These are phyloP conservation scores for Allium cepa DNA, from an alignment of 106 monocot species.

Conservation along the genomic window DNA sequence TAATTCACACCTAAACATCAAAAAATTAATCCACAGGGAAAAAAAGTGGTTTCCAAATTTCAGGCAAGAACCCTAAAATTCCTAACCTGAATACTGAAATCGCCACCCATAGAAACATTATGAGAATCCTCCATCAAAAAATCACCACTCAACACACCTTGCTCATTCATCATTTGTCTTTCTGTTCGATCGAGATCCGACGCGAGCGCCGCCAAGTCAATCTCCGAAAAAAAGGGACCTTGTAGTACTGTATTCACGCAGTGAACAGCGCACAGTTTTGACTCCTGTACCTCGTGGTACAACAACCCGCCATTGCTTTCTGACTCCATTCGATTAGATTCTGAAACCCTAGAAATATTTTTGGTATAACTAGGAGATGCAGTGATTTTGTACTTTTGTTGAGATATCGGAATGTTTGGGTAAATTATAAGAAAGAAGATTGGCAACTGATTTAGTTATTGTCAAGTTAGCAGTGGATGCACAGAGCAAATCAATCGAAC, in stretches of 20 bases:
- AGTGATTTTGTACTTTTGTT: too few species aligned
- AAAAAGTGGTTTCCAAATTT: too few species aligned
- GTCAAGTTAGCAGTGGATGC: too few species aligned
- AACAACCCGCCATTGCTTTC: slow-evolving; percentile 76
- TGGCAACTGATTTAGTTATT: too few species aligned
- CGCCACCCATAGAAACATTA: slow-evolving; percentile 79
- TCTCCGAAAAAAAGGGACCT: slow-evolving; percentile 90
- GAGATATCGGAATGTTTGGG: too few species aligned
- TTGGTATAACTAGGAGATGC: too few species aligned
- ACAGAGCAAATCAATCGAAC: too few species aligned
- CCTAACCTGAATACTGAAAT: slow-evolving; percentile 89
- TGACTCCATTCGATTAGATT: slow-evolving; percentile 11
- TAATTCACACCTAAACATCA: too few species aligned
- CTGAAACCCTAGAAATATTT: neutral
- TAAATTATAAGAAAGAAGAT: too few species aligned
- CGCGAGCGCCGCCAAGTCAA: slow-evolving; percentile 79
- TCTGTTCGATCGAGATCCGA: slow-evolving; percentile 74
- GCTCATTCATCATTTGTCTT: slow-evolving; percentile 47
- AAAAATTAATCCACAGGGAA: too few species aligned
- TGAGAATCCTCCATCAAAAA: slow-evolving; percentile 79
- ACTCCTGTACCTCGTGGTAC: slow-evolving; percentile 94
- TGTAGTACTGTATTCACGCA: slow-evolving; percentile 89
- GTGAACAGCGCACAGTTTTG: slow-evolving; percentile 92
- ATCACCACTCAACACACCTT: slow-evolving; percentile 16
- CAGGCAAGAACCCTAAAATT: neutral